phyloP scores from a whole-genome alignment of 225 moss, liverwort and hornwort species.

The Polytrichum commune region DNA sequence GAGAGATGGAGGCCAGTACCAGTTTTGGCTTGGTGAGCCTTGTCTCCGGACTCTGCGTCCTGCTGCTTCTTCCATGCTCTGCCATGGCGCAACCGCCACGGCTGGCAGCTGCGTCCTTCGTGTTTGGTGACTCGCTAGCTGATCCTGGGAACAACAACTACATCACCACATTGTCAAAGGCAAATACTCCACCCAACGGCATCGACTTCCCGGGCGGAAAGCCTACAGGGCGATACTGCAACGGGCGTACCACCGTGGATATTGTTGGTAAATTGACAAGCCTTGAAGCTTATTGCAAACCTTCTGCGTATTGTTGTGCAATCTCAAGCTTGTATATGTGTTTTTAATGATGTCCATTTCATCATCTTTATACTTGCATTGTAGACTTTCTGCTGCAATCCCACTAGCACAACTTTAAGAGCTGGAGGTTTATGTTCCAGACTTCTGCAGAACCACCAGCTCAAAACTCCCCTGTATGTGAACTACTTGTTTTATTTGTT shows the following conservation, averaged over 20 bases:
- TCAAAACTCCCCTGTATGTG: too few relatives aligned
- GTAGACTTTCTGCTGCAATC: too few relatives aligned
- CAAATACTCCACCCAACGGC: constrained; percentile 35
- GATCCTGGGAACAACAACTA: constrained; percentile 57
- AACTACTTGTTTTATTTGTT: too few relatives aligned
- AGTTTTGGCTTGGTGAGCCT: constrained; percentile 6
- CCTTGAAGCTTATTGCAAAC: not conserved
- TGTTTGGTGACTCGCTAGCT: constrained; percentile 47
- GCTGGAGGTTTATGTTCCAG: too few relatives aligned
- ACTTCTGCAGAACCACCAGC: too few relatives aligned
- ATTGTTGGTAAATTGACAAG: constrained; percentile 29
- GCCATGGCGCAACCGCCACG: constrained; percentile 19
- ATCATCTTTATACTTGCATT: not conserved
- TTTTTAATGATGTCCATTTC: not conserved
- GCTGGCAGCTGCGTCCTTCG: constrained; percentile 21
- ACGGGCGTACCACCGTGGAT: constrained; percentile 44
- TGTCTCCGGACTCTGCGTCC: constrained; percentile 1
- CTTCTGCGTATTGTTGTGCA: not conserved
- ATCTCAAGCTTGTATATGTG: not conserved
- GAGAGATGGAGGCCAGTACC: constrained; percentile 23
- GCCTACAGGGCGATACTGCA: constrained; percentile 42
- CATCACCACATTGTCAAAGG: constrained; percentile 25
- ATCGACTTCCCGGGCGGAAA: constrained; percentile 36
- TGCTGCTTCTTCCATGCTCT: not conserved
- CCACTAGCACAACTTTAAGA: too few relatives aligned